Evolutionary conservation across 2,329 filamentous ascomycete genomes (phyloP).

Genomic region (Beauveria sp.): DNA sequence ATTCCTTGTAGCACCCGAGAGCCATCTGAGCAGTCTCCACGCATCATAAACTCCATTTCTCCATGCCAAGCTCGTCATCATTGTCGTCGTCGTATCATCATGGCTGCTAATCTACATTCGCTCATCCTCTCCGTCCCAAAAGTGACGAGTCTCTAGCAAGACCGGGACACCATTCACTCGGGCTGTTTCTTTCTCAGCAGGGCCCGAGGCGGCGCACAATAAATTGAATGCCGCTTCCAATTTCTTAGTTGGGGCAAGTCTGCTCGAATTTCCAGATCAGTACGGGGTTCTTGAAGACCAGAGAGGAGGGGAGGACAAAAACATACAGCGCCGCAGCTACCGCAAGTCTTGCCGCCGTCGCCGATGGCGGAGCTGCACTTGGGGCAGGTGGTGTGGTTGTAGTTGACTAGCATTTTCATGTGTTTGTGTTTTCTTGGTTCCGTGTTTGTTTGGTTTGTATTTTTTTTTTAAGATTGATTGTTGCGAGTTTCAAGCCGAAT

Average conservation of each 20-base stretch:
- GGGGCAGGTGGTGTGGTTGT: conserved; percentile 42
- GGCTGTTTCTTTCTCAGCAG: too few species aligned
- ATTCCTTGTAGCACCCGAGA: neutral
- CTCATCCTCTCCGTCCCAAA: too few species aligned
- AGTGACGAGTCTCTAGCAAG: neutral
- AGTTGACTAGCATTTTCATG: conserved; percentile 23
- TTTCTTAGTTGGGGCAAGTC: conserved; percentile 15
- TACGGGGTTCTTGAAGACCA: neutral
- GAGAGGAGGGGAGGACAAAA: neutral
- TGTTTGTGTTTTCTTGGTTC: neutral
- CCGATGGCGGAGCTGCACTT: conserved; percentile 45
- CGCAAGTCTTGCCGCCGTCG: conserved; percentile 44
- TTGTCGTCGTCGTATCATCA: neutral
- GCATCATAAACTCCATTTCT: neutral
- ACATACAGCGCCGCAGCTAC: conserved; percentile 49
- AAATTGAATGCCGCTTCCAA: neutral
- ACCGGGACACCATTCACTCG: neutral
- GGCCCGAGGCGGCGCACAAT: neutral
- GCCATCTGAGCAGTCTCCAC: neutral
- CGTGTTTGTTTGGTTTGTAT: neutral
- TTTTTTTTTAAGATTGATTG: neutral
- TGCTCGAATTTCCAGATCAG: neutral
- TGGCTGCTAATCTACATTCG: neutral
- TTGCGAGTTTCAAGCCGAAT: too few species aligned
- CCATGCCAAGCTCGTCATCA: neutral